Percentiles rank a stretch among this genome's conserved stretches.
Conservation (phyloP, 192 early-diverging fungal species). For the Funneliformis geosporum region DNA sequence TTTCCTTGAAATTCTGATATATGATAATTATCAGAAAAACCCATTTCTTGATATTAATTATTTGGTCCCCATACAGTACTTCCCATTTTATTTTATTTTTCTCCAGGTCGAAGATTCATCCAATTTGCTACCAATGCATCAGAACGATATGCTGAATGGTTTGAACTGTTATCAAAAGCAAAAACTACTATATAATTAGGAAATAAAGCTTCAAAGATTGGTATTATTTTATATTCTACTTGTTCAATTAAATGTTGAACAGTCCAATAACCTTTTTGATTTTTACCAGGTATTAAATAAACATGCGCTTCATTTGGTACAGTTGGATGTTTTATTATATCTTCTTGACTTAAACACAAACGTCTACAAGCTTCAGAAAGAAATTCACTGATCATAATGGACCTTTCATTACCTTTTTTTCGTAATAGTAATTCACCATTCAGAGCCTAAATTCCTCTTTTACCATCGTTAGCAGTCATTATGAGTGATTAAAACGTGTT, state of each 20-base stretch:
- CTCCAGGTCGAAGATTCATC: conserved; percentile 24
- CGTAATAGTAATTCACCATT: too few species aligned
- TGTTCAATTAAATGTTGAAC: background rate
- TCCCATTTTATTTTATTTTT: conserved; percentile 28
- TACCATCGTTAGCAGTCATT: too few species aligned
- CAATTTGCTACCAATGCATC: conserved; percentile 35
- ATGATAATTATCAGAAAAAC: background rate
- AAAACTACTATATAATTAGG: background rate
- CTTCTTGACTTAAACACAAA: too few species aligned
- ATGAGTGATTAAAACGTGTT: too few species aligned
- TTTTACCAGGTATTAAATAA: conserved; percentile 5
- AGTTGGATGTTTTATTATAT: too few species aligned
- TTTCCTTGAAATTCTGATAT: too few species aligned
- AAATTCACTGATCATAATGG: too few species aligned
- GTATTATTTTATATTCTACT: background rate
- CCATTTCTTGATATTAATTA: background rate
- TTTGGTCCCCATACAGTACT: conserved; percentile 10
- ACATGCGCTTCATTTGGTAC: too few species aligned
- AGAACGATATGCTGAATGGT: background rate
- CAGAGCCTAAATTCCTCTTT: too few species aligned
- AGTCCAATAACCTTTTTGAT: background rate
- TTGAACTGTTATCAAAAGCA: background rate
- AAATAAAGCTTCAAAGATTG: background rate
- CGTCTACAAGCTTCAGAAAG: too few species aligned
- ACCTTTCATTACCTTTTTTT: too few species aligned